A percentile compares a stretch with the other conserved stretches of the same genome.
phyloP scores from a whole-genome alignment of 768 basidiomycete species.

The Boletus vermiculosoides region DNA sequence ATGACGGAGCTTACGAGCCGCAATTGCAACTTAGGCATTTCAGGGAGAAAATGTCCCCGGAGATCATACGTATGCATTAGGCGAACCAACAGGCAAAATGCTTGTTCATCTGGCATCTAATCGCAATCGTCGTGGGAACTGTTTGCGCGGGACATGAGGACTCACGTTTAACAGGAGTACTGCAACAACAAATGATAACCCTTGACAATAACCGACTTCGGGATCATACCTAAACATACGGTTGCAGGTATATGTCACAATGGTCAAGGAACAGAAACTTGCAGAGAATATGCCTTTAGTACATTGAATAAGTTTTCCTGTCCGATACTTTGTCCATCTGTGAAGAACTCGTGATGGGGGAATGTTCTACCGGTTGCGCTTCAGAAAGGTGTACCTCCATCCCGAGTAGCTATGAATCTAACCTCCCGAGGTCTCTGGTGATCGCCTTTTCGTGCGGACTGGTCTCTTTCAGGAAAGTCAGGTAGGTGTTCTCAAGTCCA shows the following conservation, averaged over 20 bases:
- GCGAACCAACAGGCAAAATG: slow-evolving; percentile 91
- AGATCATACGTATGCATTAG: slow-evolving; percentile 97
- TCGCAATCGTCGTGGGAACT: neutral
- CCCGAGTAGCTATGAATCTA: slow-evolving; percentile 8
- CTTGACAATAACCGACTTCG: slow-evolving; percentile 97
- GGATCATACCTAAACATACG: slow-evolving; percentile 64
- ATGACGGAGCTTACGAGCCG: slow-evolving; percentile 61
- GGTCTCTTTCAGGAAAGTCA: slow-evolving; percentile 74
- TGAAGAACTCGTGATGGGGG: slow-evolving; percentile 96
- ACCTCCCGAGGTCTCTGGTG: slow-evolving; percentile 86
- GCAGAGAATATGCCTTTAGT: slow-evolving; percentile 95
- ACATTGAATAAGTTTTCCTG: slow-evolving; percentile 99
- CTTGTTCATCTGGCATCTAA: slow-evolving; percentile 99
- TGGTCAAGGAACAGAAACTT: slow-evolving; percentile 30
- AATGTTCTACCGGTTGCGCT: slow-evolving; percentile 64
- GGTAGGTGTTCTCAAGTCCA: slow-evolving; percentile 80
- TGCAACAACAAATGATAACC: slow-evolving; percentile 93
- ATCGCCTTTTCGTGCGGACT: slow-evolving; percentile 96
- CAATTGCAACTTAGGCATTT: slow-evolving; percentile 96
- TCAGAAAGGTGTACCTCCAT: slow-evolving; percentile 10
- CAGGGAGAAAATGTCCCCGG: slow-evolving; percentile 95
- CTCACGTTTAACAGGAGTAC: slow-evolving; percentile 87
- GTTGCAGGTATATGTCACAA: slow-evolving; percentile 6
- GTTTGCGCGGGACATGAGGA: neutral
- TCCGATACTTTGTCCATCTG: slow-evolving; percentile 89